These are phyloP conservation scores for Neurospora intermedia DNA, from an alignment of 495 filamentous ascomycete species.

Conservation along the genomic window DNA sequence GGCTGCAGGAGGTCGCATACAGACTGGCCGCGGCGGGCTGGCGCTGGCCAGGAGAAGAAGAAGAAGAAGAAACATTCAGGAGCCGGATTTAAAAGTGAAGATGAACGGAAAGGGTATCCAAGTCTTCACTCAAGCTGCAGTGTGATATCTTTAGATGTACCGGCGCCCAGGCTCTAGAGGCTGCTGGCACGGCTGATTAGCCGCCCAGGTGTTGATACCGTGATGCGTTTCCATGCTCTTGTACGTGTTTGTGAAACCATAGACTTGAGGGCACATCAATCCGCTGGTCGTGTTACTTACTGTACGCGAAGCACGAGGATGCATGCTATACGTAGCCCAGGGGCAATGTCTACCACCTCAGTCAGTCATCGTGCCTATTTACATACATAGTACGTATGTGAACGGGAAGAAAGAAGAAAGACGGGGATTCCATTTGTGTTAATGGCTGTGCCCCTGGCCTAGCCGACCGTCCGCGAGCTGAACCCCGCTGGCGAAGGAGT, in stretches of 20 bases:
- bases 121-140: background rate
- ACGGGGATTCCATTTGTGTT: background rate
- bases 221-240: background rate
- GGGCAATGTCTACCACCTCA: background rate
- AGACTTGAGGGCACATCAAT: background rate
- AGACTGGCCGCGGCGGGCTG: background rate
- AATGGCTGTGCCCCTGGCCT: background rate
- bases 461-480: background rate
- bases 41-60: background rate
- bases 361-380: background rate
- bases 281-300: background rate
- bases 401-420: background rate
- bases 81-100: background rate
- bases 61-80: background rate
- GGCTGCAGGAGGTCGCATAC: background rate
- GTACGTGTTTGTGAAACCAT: background rate
- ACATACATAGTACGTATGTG: background rate
- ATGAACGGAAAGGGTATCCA: background rate
- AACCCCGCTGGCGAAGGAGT: background rate
- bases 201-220: background rate
- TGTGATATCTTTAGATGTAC: background rate
- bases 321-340: background rate
- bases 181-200: background rate
- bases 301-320: background rate
- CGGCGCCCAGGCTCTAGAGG: background rate